Conservation (phyloP, 2,329 filamentous ascomycete species). For the Dactylellina drechsleri region DNA sequence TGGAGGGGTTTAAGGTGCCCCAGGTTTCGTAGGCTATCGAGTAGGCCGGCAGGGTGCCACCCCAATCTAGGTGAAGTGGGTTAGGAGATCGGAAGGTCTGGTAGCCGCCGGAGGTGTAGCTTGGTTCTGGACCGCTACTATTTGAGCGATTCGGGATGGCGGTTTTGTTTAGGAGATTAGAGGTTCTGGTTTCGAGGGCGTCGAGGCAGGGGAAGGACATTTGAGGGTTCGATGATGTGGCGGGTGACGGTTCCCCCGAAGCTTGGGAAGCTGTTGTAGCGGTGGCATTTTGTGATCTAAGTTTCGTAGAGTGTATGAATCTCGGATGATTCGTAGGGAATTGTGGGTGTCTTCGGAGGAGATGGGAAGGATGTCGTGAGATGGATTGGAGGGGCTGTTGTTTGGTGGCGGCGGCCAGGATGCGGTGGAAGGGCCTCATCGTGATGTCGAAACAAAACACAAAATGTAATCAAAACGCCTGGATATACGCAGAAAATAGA, state of each 20-base stretch:
- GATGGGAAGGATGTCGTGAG: constrained; percentile 4
- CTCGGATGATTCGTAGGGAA: constrained; percentile 20
- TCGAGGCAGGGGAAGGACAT: constrained; percentile 92
- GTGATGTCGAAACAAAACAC: not conserved
- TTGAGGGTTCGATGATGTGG: constrained; percentile 74
- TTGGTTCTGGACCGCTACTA: constrained; percentile 85
- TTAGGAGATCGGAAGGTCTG: constrained; percentile 77
- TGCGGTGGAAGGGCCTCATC: constrained; percentile 39
- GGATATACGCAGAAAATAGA: too few species aligned
- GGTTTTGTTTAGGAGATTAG: constrained; percentile 70
- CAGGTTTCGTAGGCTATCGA: constrained; percentile 93
- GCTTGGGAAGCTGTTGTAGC: not conserved
- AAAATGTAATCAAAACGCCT: not conserved
- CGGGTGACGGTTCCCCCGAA: not conserved
- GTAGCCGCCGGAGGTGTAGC: constrained; percentile 90
- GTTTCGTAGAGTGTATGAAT: constrained; percentile 4
- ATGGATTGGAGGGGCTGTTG: constrained; percentile 4
- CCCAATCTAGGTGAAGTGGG: constrained; percentile 89
- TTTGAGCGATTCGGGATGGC: constrained; percentile 65
- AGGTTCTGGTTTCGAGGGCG: constrained; percentile 80
- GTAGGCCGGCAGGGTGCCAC: constrained; percentile 87
- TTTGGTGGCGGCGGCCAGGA: constrained; percentile 8
- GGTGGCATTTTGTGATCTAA: constrained; percentile 1
- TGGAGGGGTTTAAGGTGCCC: constrained; percentile 81
- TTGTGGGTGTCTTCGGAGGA: not conserved